Conservation (phyloP, 306 rosid species). For the Sindora glabra region DNA sequence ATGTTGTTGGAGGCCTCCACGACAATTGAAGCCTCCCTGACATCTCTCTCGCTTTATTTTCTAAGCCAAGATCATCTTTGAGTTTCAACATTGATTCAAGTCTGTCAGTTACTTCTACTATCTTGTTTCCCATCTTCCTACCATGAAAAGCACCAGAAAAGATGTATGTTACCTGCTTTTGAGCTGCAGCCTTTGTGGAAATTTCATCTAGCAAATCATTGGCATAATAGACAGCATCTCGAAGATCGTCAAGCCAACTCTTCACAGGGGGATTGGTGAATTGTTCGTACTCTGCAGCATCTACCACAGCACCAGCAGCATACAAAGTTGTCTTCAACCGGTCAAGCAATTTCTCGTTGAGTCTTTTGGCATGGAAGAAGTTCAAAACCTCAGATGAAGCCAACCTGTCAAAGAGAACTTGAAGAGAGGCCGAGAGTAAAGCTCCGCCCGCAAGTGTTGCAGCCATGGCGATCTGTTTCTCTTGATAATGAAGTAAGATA, state of each 20-base stretch:
- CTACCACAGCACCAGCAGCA: not conserved
- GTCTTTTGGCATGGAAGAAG: too few relatives aligned
- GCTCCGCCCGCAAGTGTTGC: too few relatives aligned
- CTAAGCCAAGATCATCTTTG: not conserved
- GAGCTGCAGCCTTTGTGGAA: not conserved
- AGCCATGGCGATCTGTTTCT: too few relatives aligned
- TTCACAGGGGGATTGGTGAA: not conserved
- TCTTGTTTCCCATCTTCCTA: not conserved
- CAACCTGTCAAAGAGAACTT: too few relatives aligned
- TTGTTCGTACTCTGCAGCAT: slow-evolving; percentile 15
- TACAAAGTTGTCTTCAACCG: not conserved
- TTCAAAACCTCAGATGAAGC: too few relatives aligned
- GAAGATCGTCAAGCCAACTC: not conserved
- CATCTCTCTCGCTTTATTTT: not conserved
- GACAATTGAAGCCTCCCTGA: not conserved
- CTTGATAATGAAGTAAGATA: too few relatives aligned
- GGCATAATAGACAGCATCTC: not conserved
- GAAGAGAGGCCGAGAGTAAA: too few relatives aligned
- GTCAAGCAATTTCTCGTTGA: too few relatives aligned
- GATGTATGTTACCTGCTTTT: not conserved
- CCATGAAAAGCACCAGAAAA: not conserved
- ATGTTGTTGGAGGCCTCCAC: not conserved
- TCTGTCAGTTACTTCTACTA: not conserved
- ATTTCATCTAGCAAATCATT: slow-evolving; percentile 7
- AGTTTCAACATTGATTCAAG: not conserved